Evolutionary conservation across 1,284 basidiomycete genomes (phyloP), one percentile per base, ranked within the genome.

Genomic region (Moniliophthora roreri): DNA sequence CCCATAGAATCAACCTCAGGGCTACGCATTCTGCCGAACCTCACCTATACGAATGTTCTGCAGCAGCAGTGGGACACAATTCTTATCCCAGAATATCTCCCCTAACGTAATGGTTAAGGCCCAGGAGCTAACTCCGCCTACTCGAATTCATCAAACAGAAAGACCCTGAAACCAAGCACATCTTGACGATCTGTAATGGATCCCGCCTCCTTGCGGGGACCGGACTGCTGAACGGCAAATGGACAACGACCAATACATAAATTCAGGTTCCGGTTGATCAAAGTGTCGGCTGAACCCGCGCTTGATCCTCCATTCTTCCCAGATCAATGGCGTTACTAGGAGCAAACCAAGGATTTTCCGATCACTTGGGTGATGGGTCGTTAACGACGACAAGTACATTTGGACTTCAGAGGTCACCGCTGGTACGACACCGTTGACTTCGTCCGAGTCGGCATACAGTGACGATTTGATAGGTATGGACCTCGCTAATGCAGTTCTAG

Each of bases 331-430:
- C 52, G 2, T 32, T 4, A 15, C 8, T 15, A 65, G 64, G 60
- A 56, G 18, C 47, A 48, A 3, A 60, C 62, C 1, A 56, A 50
- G 36, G 51, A 62, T n/a, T 49, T 50, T 8, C 53, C 53, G 0
- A 63, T 69, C 34, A 52, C 57, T 6, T 72, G 71, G 72, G 63
- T 70, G 72, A 11, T 74, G 68, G 66, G 70, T 72, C 35, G 66
- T 66, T 2, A 71, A 73, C 46, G 70, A 70, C 6, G 54, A 58
- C 34, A 51, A 48, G 32, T 70, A 69, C 16, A 52, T 67, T 38
- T 74, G 72, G 72, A 72, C 70, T 1, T 64, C 65, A 34, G 72
- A 71, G 10, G 68, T 73, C n/a, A 65, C 67, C 8, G 71, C 71
- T 18, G 72, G 69, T 59, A 51, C 23, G 54, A 49, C 28, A 18